A percentile compares a stretch with the other conserved stretches of the same genome.
These are phyloP conservation scores for Sarocladiaceae sp. DNA, from an alignment of 2,329 filamentous ascomycete genomes.

Conservation along the genomic window DNA sequence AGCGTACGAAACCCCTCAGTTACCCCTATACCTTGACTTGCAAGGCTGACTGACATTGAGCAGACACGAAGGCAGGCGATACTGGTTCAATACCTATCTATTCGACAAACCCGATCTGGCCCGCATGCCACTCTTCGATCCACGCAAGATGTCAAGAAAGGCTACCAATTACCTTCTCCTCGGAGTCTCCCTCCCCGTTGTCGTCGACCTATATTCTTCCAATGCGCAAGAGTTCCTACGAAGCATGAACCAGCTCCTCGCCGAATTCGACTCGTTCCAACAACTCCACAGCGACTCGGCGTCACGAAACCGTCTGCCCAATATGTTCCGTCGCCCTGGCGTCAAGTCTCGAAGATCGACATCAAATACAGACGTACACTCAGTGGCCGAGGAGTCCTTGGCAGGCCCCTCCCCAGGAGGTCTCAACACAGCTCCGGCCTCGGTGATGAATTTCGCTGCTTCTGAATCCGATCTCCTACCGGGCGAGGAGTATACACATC, in stretches of 20 bases:
- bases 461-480: constrained; percentile 65
- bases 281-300: constrained; percentile 75
- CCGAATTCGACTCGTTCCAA: constrained; percentile 93
- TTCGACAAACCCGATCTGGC: constrained; percentile 79
- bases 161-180: constrained; percentile 93
- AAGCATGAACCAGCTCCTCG: constrained; percentile 76
- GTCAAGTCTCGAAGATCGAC: constrained; percentile 54
- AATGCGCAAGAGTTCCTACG: constrained; percentile 82
- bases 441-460: constrained; percentile 52
- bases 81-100: constrained; percentile 97
- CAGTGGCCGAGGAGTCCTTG: constrained; percentile 26
- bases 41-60: constrained; percentile 7
- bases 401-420: constrained; percentile 17
- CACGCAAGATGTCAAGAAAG: constrained; percentile 78
- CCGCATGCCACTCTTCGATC: constrained; percentile 81
- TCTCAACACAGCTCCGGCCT: background rate
- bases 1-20: constrained; percentile 56
- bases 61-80: constrained; percentile 88
- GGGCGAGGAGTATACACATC: constrained; percentile 81
- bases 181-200: constrained; percentile 82
- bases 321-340: constrained; percentile 72
- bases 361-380: constrained; percentile 37
- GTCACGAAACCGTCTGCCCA: constrained; percentile 72
- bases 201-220: constrained; percentile 81
- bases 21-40: background rate